phyloP scores from a whole-genome alignment of 2,329 filamentous ascomycete species.

The Aspergillus novoparasiticus region DNA sequence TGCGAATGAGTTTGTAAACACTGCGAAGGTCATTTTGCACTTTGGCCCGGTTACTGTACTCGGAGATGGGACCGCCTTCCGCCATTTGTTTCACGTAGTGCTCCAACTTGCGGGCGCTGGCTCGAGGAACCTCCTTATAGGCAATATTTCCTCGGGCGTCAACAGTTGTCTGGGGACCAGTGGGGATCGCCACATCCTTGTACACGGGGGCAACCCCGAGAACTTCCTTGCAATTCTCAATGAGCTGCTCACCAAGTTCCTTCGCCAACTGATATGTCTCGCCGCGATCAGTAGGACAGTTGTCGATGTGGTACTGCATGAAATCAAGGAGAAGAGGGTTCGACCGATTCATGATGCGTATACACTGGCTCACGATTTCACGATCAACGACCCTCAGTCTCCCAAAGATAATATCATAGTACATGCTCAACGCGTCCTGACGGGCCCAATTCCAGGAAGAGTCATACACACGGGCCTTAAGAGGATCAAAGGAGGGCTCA shows the following conservation, averaged over 20 bases:
- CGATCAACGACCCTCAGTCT: conserved; percentile 89
- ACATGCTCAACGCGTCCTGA: conserved; percentile 97
- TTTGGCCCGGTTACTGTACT: conserved; percentile 97
- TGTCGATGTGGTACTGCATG: conserved; percentile 99
- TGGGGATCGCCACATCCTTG: conserved; percentile 93
- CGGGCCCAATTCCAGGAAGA: conserved; percentile 99
- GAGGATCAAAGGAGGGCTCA: conserved; percentile 85
- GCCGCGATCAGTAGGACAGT: conserved; percentile 93
- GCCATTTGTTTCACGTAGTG: conserved; percentile 99
- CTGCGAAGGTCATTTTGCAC: conserved; percentile 93
- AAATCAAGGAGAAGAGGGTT: conserved; percentile 95
- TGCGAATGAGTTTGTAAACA: conserved; percentile 97
- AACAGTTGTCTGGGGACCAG: conserved; percentile 88
- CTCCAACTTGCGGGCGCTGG: conserved; percentile 93
- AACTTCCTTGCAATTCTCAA: conserved; percentile 96
- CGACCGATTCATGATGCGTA: conserved; percentile 98
- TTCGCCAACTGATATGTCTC: conserved; percentile 99
- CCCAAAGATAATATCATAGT: conserved; percentile 98
- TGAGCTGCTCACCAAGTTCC: conserved; percentile 86
- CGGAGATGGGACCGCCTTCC: conserved; percentile 95
- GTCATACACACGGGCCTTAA: conserved; percentile 96
- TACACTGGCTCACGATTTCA: conserved; percentile 98
- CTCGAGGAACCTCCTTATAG: conserved; percentile 83
- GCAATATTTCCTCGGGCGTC: conserved; percentile 90
- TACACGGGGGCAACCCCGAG: conserved; percentile 81